Evolutionary conservation across 1,139 yeast genomes (phyloP), one percentile per base, ranked within the genome.

Genomic region (Kurtzmaniella quercitrusa): DNA sequence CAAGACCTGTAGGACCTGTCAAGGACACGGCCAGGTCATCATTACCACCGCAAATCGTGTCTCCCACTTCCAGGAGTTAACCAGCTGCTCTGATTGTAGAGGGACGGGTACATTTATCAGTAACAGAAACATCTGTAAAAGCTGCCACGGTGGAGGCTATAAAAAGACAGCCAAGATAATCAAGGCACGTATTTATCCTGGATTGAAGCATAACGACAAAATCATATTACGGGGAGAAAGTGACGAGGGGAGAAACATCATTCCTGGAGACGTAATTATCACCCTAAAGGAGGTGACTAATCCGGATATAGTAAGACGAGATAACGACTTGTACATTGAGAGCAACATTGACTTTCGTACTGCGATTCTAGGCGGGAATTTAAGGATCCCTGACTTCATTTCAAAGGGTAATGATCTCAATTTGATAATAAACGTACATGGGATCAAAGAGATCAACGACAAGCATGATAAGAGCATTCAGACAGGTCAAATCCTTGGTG

Each of bases 211-310:
- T 42, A 81, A 82, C 0, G 79, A 79, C 48, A 63, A 67, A 42
- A 71, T 82, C 18, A 62, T 79, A 1, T 59, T 82, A 16, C 67
- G 71, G 18, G 78, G 81, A 2, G 83, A 78, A 51, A 86, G 82
- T 0, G 90, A 84, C 52, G 85, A 82, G 56, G 84, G 82, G 0
- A 62, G 75, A 31, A 70, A 73, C 49, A 64, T 79, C 2, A 62
- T 75, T 1, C 86, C 90, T 0, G 91, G 91, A 2, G 87, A 84
- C 57, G 82, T 84, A 8, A 63, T 82, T 2, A 75, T 84, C 4
- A 67, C 65, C 40, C 49, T 72, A 38, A 58, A 60, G 16, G 70
- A 71, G 50, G 49, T 55, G 1, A 53, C 60, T 2, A 75, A 72
- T 50, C 61, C 62, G 3, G 62, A 50, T 40, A 76, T 82, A 53